Percentiles rank a stretch among this genome's conserved stretches.
Conservation (phyloP, 2,329 filamentous ascomycete species). For the Penicillium sp. region DNA sequence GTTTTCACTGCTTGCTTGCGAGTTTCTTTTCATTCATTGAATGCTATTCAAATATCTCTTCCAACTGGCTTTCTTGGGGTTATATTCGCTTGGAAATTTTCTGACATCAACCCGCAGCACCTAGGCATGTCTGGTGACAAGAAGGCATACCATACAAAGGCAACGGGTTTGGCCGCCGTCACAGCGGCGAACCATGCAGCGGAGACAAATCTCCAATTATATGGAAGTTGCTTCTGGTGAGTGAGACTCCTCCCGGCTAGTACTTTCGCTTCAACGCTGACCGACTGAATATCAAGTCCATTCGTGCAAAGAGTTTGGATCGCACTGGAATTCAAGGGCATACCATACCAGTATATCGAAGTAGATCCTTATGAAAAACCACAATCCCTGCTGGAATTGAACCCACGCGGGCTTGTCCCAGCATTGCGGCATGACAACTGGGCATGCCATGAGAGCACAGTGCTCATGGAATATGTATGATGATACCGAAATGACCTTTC, state of each 20-base stretch:
- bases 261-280: not conserved
- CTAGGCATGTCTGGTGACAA: slow-evolving; percentile 49
- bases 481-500: not conserved
- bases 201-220: slow-evolving; percentile 73
- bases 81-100: slow-evolving; percentile 8
- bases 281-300: slow-evolving; percentile 54
- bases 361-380: slow-evolving; percentile 78
- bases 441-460: slow-evolving; percentile 78
- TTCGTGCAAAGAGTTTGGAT: slow-evolving; percentile 92
- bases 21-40: not conserved
- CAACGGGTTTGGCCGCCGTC: slow-evolving; percentile 67
- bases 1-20: not conserved
- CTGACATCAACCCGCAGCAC: slow-evolving; percentile 16
- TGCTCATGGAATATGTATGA: slow-evolving; percentile 80
- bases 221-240: slow-evolving; percentile 80
- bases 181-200: slow-evolving; percentile 72
- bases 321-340: slow-evolving; percentile 74
- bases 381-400: slow-evolving; percentile 70
- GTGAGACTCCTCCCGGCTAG: not conserved
- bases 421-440: slow-evolving; percentile 76
- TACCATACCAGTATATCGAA: slow-evolving; percentile 84
- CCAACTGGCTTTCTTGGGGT: slow-evolving; percentile 3
- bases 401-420: slow-evolving; percentile 74
- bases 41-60: not conserved
- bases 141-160: slow-evolving; percentile 71